Conservation (phyloP, 1,284 basidiomycete species). For the Neonothopanus nambi region DNA sequence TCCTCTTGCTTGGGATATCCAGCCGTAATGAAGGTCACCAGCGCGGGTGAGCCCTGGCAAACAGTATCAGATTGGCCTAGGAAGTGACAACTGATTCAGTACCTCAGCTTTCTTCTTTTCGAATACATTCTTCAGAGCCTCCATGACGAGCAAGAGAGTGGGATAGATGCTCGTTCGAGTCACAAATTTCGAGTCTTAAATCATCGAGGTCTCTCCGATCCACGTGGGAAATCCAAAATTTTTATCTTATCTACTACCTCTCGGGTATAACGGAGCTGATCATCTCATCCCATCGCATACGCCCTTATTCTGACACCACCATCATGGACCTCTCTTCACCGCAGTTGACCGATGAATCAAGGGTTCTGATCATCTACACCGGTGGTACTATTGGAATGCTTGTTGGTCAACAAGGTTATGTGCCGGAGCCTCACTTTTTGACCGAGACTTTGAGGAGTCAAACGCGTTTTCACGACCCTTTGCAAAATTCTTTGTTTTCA, state of each 20-base stretch:
- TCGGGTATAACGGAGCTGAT: constrained; percentile 12
- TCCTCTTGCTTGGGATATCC: constrained; percentile 80
- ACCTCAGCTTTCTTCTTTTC: constrained; percentile 71
- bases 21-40: constrained; percentile 91
- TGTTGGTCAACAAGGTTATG: constrained; percentile 76
- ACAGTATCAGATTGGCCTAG: constrained; percentile 1
- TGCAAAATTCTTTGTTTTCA: constrained; percentile 79
- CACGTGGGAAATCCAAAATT: constrained; percentile 7
- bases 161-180: constrained; percentile 13
- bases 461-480: constrained; percentile 82
- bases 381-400: constrained; percentile 91
- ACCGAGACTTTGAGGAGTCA: constrained; percentile 81
- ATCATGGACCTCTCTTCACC: constrained; percentile 8
- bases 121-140: constrained; percentile 76
- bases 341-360: constrained; percentile 64
- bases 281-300: not conserved
- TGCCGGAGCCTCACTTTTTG: constrained; percentile 86
- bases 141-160: constrained; percentile 49
- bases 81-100: constrained; percentile 11
- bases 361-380: constrained; percentile 80
- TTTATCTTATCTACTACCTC: constrained; percentile 3
- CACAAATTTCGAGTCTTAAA: constrained; percentile 2
- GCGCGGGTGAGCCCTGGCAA: constrained; percentile 64
- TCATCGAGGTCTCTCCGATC: constrained; percentile 1
- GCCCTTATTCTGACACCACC: not conserved